Evolutionary conservation across 2,329 filamentous ascomycete species (phyloP).

Genomic region (Emericellopsis cladophorae): DNA sequence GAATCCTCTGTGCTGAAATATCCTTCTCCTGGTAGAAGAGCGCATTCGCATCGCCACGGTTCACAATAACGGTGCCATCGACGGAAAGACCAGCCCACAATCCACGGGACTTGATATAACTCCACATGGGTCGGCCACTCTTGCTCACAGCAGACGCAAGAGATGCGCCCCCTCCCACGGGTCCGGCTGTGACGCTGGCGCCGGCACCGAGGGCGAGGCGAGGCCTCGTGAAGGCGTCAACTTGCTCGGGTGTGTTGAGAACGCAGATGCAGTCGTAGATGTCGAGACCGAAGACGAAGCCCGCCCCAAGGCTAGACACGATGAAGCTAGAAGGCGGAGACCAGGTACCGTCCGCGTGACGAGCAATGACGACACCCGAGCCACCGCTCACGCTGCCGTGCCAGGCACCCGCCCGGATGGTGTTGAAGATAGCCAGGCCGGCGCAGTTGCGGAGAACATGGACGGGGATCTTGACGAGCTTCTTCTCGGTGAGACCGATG

Average conservation of each 20-base stretch:
- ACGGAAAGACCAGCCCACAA: constrained; percentile 69
- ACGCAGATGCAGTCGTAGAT: constrained; percentile 69
- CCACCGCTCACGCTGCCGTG: constrained; percentile 43
- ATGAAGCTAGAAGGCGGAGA: constrained; percentile 62
- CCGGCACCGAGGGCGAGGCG: constrained; percentile 58
- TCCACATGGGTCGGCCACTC: constrained; percentile 52
- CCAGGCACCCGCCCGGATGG: constrained; percentile 45
- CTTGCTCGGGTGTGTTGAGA: constrained; percentile 55
- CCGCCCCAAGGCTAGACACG: constrained; percentile 56
- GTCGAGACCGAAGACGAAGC: constrained; percentile 60
- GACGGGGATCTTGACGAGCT: constrained; percentile 22
- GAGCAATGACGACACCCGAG: constrained; percentile 46
- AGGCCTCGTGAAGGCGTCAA: constrained; percentile 55
- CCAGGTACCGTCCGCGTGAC: constrained; percentile 48
- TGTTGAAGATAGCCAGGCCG: constrained; percentile 52
- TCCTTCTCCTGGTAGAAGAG: constrained; percentile 55
- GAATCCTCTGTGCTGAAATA: constrained; percentile 22
- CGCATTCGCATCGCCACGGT: constrained; percentile 66
- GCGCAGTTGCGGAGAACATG: constrained; percentile 39
- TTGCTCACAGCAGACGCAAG: constrained; percentile 25
- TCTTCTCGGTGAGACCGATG: constrained; percentile 16
- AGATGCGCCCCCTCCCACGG: constrained; percentile 48
- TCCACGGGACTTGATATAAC: constrained; percentile 70
- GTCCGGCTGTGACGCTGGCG: constrained; percentile 50
- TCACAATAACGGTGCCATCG: constrained; percentile 69